A percentile compares a stretch with the other conserved stretches of the same genome.
These are phyloP conservation scores for Fusarium phyllophilum DNA, from an alignment of 2,329 filamentous ascomycete species.

Conservation along the genomic window DNA sequence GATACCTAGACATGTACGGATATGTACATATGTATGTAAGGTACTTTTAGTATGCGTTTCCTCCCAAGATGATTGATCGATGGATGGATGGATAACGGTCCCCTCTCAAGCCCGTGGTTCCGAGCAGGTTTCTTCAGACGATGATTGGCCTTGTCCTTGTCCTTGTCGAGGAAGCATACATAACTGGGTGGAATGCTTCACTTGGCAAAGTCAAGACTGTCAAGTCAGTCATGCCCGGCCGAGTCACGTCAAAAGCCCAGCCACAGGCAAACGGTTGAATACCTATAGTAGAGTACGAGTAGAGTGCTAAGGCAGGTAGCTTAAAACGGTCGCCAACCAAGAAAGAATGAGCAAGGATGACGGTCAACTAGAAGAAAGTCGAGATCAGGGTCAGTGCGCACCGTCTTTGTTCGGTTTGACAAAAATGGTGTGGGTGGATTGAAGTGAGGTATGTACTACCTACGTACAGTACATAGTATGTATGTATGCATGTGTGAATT, in stretches of 20 bases:
- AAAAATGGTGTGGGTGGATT: conserved; percentile 19
- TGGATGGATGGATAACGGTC: conserved; percentile 3
- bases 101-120: conserved; percentile 18
- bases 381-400: neutral
- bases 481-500: conserved; percentile 9
- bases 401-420: neutral
- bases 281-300: neutral
- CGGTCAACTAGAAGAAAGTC: neutral
- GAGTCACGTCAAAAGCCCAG: neutral
- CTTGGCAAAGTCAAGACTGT: conserved; percentile 6
- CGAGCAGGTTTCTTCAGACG: conserved; percentile 12
- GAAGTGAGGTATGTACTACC: neutral
- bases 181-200: conserved; percentile 22
- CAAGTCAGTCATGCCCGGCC: neutral
- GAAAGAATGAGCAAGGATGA: neutral
- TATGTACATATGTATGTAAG: neutral
- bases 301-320: neutral
- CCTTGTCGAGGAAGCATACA: neutral
- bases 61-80: neutral
- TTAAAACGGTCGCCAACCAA: conserved; percentile 10
- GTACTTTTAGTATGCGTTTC: neutral
- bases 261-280: conserved; percentile 11
- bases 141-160: conserved; percentile 7
- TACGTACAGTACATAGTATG: neutral
- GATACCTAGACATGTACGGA: neutral